A percentile compares a stretch with the other conserved stretches of the same genome.
Conservation (phyloP, 2,329 filamentous ascomycete genomes). For the Epichloe uncinata region DNA sequence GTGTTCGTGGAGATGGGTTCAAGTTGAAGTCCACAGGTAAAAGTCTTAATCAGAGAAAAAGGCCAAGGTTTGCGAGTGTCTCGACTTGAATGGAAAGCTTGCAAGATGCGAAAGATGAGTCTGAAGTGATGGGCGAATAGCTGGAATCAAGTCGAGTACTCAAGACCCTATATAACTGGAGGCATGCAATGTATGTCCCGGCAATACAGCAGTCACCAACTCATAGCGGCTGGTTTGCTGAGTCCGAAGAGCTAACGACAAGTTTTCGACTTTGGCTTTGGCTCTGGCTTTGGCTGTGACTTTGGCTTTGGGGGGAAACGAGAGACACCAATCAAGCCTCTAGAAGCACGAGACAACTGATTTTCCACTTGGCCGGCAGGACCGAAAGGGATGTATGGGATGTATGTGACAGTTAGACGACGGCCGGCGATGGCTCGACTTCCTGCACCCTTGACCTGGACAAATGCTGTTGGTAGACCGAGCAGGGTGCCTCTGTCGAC, state of each 20-base stretch:
- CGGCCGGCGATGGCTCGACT: slow-evolving; percentile 5
- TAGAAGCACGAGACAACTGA: slow-evolving; percentile 4
- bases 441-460: slow-evolving; percentile 4
- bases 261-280: background rate
- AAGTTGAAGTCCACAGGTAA: background rate
- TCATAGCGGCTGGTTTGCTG: slow-evolving; percentile 3
- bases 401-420: slow-evolving; percentile 7
- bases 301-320: background rate
- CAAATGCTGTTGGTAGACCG: slow-evolving; percentile 3
- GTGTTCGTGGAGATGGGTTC: background rate
- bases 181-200: background rate
- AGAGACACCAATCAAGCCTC: slow-evolving; percentile 4
- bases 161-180: background rate
- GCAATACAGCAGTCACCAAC: background rate
- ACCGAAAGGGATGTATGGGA: slow-evolving; percentile 6
- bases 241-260: background rate
- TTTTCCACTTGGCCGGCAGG: slow-evolving; percentile 6
- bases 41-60: background rate
- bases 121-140: background rate
- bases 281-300: background rate
- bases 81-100: background rate
- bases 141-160: background rate
- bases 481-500: background rate
- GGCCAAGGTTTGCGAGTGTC: background rate
- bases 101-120: background rate